Evolutionary conservation across 2,329 filamentous ascomycete species (phyloP).

Genomic region (Beauveria asiatica): DNA sequence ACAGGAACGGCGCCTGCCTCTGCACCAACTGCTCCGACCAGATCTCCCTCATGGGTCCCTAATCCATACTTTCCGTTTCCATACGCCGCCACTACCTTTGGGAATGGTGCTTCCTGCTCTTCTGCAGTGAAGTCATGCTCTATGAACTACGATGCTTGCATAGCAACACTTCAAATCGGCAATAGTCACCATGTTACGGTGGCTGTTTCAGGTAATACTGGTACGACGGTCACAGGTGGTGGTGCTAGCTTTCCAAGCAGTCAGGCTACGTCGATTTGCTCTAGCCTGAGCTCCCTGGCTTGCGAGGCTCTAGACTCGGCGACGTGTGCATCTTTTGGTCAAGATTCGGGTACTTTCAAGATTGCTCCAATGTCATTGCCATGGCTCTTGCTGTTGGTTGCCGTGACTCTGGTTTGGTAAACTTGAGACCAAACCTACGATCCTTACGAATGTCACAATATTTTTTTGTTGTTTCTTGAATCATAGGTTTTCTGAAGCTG

Average conservation of each 20-base stretch:
- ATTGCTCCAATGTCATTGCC: background rate
- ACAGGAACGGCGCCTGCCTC: conserved; percentile 44
- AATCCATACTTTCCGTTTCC: conserved; percentile 55
- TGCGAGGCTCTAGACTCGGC: conserved; percentile 37
- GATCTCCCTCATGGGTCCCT: conserved; percentile 41
- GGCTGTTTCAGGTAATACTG: conserved; percentile 43
- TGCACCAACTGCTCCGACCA: conserved; percentile 29
- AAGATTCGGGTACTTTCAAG: conserved; percentile 10
- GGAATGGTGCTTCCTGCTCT: conserved; percentile 41
- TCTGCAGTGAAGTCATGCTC: conserved; percentile 44
- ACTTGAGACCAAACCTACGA: background rate
- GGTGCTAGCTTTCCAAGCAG: conserved; percentile 35
- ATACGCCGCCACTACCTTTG: conserved; percentile 44
- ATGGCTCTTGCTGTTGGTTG: background rate
- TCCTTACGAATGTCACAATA: background rate
- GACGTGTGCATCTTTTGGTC: conserved; percentile 27
- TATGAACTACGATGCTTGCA: conserved; percentile 45
- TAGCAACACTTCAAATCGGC: conserved; percentile 36
- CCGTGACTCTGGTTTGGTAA: background rate
- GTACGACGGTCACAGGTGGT: conserved; percentile 40
- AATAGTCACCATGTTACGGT: conserved; percentile 45
- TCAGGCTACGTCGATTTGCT: conserved; percentile 46
- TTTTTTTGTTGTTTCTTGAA: background rate
- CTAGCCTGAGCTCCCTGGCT: conserved; percentile 43
- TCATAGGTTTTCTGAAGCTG: too few species aligned